A percentile compares a stretch with the other conserved stretches of the same genome.
Conservation (phyloP, 495 filamentous ascomycete species). For the Penicillium dipodomyicola region DNA sequence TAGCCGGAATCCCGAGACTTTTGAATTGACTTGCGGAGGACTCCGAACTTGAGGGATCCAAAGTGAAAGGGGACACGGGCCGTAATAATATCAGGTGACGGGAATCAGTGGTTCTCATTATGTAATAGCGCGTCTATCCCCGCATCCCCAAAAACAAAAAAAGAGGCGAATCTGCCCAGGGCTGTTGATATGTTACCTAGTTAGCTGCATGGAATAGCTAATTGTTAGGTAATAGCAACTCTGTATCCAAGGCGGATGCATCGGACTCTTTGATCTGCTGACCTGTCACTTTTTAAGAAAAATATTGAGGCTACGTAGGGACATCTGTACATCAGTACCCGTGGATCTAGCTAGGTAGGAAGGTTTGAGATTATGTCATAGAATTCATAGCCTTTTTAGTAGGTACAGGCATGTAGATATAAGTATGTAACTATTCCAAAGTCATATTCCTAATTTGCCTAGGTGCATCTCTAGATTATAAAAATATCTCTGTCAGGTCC, state of each 20-base stretch:
- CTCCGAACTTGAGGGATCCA: background rate
- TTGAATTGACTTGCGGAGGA: too few relatives aligned
- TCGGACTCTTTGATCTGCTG: conserved; percentile 12
- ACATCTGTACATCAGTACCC: too few relatives aligned
- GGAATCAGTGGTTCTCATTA: conserved; percentile 15
- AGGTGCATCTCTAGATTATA: too few relatives aligned
- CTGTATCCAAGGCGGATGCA: conserved; percentile 8
- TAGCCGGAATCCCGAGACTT: too few relatives aligned
- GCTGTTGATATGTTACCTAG: too few relatives aligned
- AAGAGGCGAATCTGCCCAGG: conserved; percentile 10
- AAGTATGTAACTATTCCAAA: too few relatives aligned
- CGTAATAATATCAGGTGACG: conserved; percentile 23
- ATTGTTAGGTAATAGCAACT: conserved; percentile 29
- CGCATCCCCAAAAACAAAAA: conserved; percentile 25
- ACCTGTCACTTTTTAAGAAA: conserved; percentile 12
- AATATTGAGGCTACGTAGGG: background rate
- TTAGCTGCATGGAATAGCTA: background rate
- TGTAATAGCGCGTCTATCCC: conserved; percentile 26
- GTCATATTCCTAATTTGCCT: too few relatives aligned
- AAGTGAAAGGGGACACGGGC: background rate
- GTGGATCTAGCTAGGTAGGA: background rate
- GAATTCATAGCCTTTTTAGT: background rate
- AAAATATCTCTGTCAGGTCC: background rate
- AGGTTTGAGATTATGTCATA: conserved; percentile 21
- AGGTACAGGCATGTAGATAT: too few relatives aligned